phyloP scores from a whole-genome alignment of 2,329 filamentous ascomycete genomes.

The Diplodia sapinea region DNA sequence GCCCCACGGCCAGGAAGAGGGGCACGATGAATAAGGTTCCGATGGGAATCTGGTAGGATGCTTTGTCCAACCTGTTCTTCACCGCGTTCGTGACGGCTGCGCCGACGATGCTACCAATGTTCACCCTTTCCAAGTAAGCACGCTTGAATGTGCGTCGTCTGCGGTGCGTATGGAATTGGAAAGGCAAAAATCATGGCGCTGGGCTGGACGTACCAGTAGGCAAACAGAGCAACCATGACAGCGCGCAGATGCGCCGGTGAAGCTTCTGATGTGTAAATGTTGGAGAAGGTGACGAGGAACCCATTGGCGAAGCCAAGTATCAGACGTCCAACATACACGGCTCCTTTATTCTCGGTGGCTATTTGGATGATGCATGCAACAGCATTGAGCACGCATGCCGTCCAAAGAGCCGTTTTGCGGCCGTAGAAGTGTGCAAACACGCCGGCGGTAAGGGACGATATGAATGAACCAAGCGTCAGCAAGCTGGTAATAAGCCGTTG shows the following conservation, averaged over 20 bases:
- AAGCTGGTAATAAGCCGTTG: constrained; percentile 61
- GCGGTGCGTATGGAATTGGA: constrained; percentile 35
- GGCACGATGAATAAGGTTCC: constrained; percentile 61
- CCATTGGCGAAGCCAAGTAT: constrained; percentile 41
- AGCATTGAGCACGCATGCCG: constrained; percentile 54
- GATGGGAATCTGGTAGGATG: constrained; percentile 53
- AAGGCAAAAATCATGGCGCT: too few relatives aligned
- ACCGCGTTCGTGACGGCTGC: constrained; percentile 51
- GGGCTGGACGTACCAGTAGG: constrained; percentile 46
- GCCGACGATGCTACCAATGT: constrained; percentile 56
- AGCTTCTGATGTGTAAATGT: constrained; percentile 56
- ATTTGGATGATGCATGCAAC: constrained; percentile 45
- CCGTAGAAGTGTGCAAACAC: constrained; percentile 57
- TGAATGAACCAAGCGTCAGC: constrained; percentile 58
- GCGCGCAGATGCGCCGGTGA: constrained; percentile 47
- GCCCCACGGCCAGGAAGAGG: constrained; percentile 50
- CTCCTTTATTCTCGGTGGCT: constrained; percentile 33
- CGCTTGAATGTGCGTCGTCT: constrained; percentile 40
- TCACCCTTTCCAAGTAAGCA: constrained; percentile 41
- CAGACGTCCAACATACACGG: constrained; percentile 54
- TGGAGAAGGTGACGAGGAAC: constrained; percentile 62
- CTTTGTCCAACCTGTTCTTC: constrained; percentile 41
- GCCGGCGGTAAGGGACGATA: constrained; percentile 57
- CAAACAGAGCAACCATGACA: constrained; percentile 53
- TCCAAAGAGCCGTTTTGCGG: constrained; percentile 55